Percentiles rank a stretch among this genome's conserved stretches.
These are phyloP conservation scores for Testicularia cyperi DNA, from an alignment of 1,284 basidiomycete species.

Conservation along the genomic window DNA sequence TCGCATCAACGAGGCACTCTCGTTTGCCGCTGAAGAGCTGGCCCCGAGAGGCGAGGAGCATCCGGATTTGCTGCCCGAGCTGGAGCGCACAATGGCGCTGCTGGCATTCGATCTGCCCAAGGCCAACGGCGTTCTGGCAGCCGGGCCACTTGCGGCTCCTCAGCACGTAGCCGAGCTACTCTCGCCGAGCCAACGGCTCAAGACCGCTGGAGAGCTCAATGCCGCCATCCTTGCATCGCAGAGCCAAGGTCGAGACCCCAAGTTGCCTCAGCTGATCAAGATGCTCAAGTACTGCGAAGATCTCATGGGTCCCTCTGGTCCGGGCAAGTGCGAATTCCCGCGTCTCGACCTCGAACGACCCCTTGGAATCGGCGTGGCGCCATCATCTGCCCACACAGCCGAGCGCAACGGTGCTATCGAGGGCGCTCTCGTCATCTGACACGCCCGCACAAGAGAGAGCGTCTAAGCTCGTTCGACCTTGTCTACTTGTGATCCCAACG, in stretches of 20 bases:
- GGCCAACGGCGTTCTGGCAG: slow-evolving; percentile 6
- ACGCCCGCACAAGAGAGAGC: no score
- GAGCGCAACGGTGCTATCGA: no score
- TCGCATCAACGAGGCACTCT: slow-evolving; percentile 74
- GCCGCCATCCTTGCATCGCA: slow-evolving; percentile 88
- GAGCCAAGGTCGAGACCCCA: slow-evolving; percentile 88
- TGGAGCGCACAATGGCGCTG: slow-evolving; percentile 93
- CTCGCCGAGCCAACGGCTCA: slow-evolving; percentile 80
- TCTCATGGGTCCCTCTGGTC: slow-evolving; percentile 68
- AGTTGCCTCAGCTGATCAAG: slow-evolving; percentile 80
- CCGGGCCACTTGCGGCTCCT: slow-evolving; percentile 62
- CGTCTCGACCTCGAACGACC: slow-evolving; percentile 40
- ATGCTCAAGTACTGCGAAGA: slow-evolving; percentile 85
- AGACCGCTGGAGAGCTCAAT: slow-evolving; percentile 87
- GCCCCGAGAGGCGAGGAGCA: slow-evolving; percentile 92
- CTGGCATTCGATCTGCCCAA: slow-evolving; percentile 74
- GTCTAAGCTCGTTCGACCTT: no score
- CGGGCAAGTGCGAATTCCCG: slow-evolving; percentile 48
- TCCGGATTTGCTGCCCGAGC: slow-evolving; percentile 84
- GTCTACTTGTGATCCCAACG: no score
- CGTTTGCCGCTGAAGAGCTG: slow-evolving; percentile 88
- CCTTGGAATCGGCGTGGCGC: slow-evolving; percentile 20
- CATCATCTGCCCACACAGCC: no score
- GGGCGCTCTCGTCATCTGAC: no score
- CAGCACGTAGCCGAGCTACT: slow-evolving; percentile 72